Base-by-base conservation (phyloP, 768 basidiomycete genomes). In the Rhodotorula taiwanensis region DNA sequence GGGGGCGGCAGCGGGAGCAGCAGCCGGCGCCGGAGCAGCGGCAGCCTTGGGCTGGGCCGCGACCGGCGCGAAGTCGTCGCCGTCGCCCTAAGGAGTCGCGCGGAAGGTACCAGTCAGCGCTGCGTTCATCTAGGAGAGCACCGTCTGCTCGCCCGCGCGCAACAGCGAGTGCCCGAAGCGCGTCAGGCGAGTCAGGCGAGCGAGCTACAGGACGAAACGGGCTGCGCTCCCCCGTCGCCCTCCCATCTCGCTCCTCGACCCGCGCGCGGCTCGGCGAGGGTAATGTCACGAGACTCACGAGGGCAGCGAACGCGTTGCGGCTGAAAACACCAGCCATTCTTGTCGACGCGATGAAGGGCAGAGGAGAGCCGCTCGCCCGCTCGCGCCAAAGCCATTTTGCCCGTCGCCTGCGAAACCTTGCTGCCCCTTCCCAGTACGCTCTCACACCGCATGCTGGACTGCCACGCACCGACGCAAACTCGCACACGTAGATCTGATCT, bases 31-130 rank as follows among this genome's bases (percentile, higher is more conserved):
- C 36, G 57, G 47, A 6, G 56, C 28, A 42, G 57, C 57, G 39
- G 63, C 31, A 25, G 63, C 63, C 58, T 65, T 65, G 63, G 57
- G 53, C n/a, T 53, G 54, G 30, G 63, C 63, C 42, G 64, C 33
- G 20, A 53, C 49, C 44, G 58, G 36, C 34, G 51, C 15, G 5
- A 2, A 52, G 58, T 65, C 64, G 58, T 52, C 64, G 54, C 52
- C 64, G 64, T 60, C 64, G 42, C 63, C 63, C 18, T 13, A 10
- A n/a, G 25, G 15, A n/a, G n/a, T n/a, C n/a, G n/a, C n/a, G n/a
- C n/a, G n/a, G n/a, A n/a, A n/a, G n/a, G n/a, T n/a, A n/a, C n/a
- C n/a, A n/a, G n/a, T n/a, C n/a, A n/a, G n/a, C n/a, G n/a, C n/a
- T n/a, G n/a, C n/a, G n/a, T n/a, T n/a, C n/a, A n/a, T n/a, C n/a